These are phyloP conservation scores for Chondrostereum purpureum DNA, from an alignment of 1,284 basidiomycete species.

Conservation along the genomic window DNA sequence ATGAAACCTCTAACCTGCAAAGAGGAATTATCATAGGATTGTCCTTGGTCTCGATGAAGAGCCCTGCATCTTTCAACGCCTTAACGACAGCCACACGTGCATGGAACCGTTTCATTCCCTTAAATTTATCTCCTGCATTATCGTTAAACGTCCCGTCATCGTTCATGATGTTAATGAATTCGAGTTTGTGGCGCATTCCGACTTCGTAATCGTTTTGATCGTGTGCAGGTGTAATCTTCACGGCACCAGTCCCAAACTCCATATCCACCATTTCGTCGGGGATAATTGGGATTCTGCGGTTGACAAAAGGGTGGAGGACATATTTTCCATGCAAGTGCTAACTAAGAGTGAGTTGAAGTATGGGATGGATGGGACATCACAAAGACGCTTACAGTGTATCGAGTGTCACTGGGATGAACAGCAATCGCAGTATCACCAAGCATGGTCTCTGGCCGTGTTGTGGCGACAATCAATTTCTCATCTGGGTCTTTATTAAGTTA, in stretches of 20 bases:
- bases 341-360: neutral
- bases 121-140: slow-evolving; percentile 79
- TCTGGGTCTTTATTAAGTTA: slow-evolving; percentile 36
- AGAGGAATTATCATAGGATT: slow-evolving; percentile 94
- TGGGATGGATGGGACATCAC: neutral
- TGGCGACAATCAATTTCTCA: slow-evolving; percentile 91
- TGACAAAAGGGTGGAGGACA: slow-evolving; percentile 85
- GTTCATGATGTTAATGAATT: slow-evolving; percentile 95
- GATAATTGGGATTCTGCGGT: slow-evolving; percentile 86
- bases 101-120: slow-evolving; percentile 97
- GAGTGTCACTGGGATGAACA: slow-evolving; percentile 88
- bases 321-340: slow-evolving; percentile 93
- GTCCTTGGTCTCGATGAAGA: slow-evolving; percentile 91
- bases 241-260: slow-evolving; percentile 96
- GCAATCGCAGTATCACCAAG: slow-evolving; percentile 97
- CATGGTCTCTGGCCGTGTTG: slow-evolving; percentile 99
- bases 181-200: slow-evolving; percentile 81
- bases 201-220: slow-evolving; percentile 98
- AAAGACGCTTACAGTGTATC: slow-evolving; percentile 72
- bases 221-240: slow-evolving; percentile 99
- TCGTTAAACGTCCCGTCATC: slow-evolving; percentile 96
- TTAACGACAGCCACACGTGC: slow-evolving; percentile 83
- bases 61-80: slow-evolving; percentile 78
- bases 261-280: slow-evolving; percentile 90
- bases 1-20: slow-evolving; percentile 78